Percentiles rank a stretch among this genome's conserved stretches.
phyloP scores from a whole-genome alignment of 345 rosid species.

The Eucalyptus caleyi region DNA sequence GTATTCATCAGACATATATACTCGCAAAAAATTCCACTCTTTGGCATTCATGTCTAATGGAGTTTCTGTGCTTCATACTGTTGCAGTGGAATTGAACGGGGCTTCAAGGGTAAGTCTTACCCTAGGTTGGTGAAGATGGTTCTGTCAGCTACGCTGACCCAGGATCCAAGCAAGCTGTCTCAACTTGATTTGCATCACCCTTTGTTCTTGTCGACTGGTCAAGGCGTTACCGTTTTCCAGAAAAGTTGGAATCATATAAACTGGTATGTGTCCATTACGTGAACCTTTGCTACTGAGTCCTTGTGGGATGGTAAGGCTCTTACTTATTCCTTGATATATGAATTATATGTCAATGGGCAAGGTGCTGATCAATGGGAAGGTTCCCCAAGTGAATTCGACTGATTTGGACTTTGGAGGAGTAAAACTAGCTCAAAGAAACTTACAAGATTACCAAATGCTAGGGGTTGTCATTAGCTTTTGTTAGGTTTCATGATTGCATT shows the following conservation, averaged over 20 bases:
- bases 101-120: constrained; percentile 63
- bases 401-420: not conserved
- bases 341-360: not conserved
- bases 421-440: not conserved
- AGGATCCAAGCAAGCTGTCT: constrained; percentile 95
- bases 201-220: constrained; percentile 73
- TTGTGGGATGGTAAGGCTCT: not conserved
- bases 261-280: constrained; percentile 36
- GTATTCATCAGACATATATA: not conserved
- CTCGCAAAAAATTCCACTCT: not conserved
- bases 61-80: not conserved
- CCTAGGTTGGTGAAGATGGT: constrained; percentile 91
- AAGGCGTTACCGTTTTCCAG: constrained; percentile 66
- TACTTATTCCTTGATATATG: not conserved
- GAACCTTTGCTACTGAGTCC: not conserved
- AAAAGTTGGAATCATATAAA: constrained; percentile 72
- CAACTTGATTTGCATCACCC: constrained; percentile 94
- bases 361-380: not conserved
- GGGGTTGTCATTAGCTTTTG: not conserved
- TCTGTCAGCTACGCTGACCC: constrained; percentile 86
- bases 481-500: not conserved
- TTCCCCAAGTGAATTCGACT: not conserved
- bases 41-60: not conserved
- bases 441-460: not conserved
- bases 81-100: constrained; percentile 76